A percentile compares a stretch with the other conserved stretches of the same genome.
phyloP scores from a whole-genome alignment of 768 basidiomycete genomes.

The Kwoniella shandongensis region DNA sequence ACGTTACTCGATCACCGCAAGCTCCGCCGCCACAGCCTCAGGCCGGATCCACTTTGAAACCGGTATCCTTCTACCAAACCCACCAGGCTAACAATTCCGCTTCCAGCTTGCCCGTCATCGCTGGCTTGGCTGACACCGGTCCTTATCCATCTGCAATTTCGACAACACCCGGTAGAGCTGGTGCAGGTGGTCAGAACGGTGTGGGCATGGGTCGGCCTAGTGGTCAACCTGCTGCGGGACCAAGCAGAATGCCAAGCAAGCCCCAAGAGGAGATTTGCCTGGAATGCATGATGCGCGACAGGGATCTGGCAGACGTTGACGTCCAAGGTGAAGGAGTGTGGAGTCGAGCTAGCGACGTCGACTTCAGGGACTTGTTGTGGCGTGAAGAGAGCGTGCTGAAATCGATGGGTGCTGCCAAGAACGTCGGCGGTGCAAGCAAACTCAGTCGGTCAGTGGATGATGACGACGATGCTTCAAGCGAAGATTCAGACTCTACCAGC shows the following conservation, averaged over 20 bases:
- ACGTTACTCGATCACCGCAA: slow-evolving; percentile 11
- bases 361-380: slow-evolving; percentile 70
- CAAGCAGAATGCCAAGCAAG: slow-evolving; percentile 14
- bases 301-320: slow-evolving; percentile 95
- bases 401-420: slow-evolving; percentile 14
- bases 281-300: slow-evolving; percentile 97
- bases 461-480: slow-evolving; percentile 1
- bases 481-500: slow-evolving; percentile 26
- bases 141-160: slow-evolving; percentile 34
- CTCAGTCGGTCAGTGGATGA: slow-evolving; percentile 21
- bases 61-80: slow-evolving; percentile 13
- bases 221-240: slow-evolving; percentile 9
- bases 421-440: slow-evolving; percentile 6
- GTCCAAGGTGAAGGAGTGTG: slow-evolving; percentile 82
- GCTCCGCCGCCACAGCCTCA: neutral
- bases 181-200: slow-evolving; percentile 4
- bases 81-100: slow-evolving; percentile 36
- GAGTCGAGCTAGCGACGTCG: slow-evolving; percentile 84
- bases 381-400: slow-evolving; percentile 30
- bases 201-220: slow-evolving; percentile 22
- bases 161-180: slow-evolving; percentile 9
- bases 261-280: slow-evolving; percentile 72
- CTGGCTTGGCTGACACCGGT: slow-evolving; percentile 43
- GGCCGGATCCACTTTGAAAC: slow-evolving; percentile 3
- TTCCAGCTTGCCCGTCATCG: slow-evolving; percentile 38